A percentile compares a stretch with the other conserved stretches of the same genome.
These are phyloP conservation scores for Liquidambar formosana DNA, from an alignment of 164 flowering plant species.

Conservation along the genomic window DNA sequence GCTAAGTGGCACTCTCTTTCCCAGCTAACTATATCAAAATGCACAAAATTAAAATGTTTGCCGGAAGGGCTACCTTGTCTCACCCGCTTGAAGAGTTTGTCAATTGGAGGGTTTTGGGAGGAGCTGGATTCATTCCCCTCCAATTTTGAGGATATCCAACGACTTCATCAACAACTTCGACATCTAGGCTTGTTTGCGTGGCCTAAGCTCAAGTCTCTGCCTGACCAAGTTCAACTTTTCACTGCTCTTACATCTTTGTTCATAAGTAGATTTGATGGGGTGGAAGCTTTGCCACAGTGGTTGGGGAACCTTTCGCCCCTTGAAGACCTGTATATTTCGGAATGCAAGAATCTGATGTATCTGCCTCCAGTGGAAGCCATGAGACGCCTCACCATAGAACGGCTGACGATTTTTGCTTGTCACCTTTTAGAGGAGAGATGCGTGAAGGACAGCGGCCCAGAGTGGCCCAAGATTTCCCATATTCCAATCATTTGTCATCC, in stretches of 20 bases:
- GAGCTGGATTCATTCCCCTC: not conserved
- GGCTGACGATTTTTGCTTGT: not conserved
- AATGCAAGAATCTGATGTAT: not conserved
- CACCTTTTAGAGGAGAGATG: slow-evolving; percentile 1
- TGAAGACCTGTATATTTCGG: not conserved
- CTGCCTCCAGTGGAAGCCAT: slow-evolving; percentile 5
- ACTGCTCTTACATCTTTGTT: not conserved
- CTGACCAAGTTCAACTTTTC: slow-evolving; percentile 6
- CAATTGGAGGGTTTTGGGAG: not conserved
- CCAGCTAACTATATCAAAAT: not conserved
- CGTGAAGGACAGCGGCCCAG: not conserved
- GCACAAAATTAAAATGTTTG: not conserved
- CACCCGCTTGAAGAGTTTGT: not conserved
- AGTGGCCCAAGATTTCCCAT: too few relatives aligned
- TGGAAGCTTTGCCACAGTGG: slow-evolving; percentile 1
- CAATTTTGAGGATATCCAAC: too few relatives aligned
- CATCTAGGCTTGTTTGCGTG: not conserved
- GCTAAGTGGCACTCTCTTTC: too few relatives aligned
- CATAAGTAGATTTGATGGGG: not conserved
- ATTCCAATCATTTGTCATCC: too few relatives aligned
- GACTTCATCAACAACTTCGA: not conserved
- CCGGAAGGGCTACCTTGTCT: not conserved
- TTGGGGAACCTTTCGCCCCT: too few relatives aligned
- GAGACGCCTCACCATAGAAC: not conserved
- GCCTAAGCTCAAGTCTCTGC: slow-evolving; percentile 9